phyloP scores from a whole-genome alignment of 139 green algal genomes.

The Trebouxia sp. region DNA sequence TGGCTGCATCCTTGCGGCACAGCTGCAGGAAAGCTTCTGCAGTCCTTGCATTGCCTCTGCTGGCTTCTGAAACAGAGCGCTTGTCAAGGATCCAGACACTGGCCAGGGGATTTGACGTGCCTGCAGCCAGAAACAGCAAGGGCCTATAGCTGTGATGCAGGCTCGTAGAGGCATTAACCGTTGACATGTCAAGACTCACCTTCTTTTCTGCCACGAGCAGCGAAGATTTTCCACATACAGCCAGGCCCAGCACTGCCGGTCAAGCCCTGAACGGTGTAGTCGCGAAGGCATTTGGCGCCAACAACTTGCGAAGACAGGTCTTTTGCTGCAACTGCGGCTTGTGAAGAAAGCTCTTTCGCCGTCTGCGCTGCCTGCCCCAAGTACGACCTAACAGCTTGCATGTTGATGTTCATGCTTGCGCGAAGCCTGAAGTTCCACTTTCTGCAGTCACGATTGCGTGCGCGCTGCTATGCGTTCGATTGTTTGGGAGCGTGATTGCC shows the following conservation, averaged over 20 bases:
- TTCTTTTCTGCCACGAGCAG: slow-evolving; percentile 8
- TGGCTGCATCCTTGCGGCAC: slow-evolving; percentile 34
- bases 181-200: neutral
- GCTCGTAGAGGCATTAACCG: too few relatives aligned
- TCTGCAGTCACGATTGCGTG: too few relatives aligned
- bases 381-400: slow-evolving; percentile 1
- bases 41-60: neutral
- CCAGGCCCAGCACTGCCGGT: slow-evolving; percentile 1
- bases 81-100: slow-evolving; percentile 83
- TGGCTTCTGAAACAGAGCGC: slow-evolving; percentile 43
- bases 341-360: slow-evolving; percentile 3
- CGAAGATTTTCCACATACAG: slow-evolving; percentile 13
- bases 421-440: too few relatives aligned
- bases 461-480: too few relatives aligned
- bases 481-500: too few relatives aligned
- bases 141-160: too few relatives aligned
- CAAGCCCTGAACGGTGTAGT: slow-evolving; percentile 3
- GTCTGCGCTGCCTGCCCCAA: slow-evolving; percentile 12
- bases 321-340: slow-evolving; percentile 12
- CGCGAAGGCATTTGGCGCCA: slow-evolving; percentile 7
- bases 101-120: slow-evolving; percentile 49
- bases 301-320: slow-evolving; percentile 3
- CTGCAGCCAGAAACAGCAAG: slow-evolving; percentile 33
- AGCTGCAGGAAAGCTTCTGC: slow-evolving; percentile 41
- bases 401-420: slow-evolving; percentile 14